Evolutionary conservation across 2,329 filamentous ascomycete genomes (phyloP).

Genomic region (Sporothrix protearum): DNA sequence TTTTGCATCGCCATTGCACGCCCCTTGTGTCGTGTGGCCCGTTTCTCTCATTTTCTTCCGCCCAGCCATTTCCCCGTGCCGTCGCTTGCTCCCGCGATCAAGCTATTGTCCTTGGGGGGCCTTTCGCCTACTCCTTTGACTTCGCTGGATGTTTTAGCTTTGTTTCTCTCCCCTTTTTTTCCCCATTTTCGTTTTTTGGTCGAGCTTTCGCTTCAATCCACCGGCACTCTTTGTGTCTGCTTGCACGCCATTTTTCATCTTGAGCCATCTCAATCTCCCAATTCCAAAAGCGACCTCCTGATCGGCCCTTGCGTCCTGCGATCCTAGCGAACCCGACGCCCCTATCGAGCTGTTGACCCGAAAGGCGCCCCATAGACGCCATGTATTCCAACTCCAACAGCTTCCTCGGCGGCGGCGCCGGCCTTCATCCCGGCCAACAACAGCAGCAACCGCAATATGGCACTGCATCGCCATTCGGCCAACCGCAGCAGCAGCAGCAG

Average conservation of each 20-base stretch:
- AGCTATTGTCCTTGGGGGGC: conserved; percentile 9
- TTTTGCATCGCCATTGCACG: conserved; percentile 17
- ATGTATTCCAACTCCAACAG: conserved; percentile 93
- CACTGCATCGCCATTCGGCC: conserved; percentile 46
- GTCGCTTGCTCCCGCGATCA: conserved; percentile 1
- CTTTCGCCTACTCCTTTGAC: conserved; percentile 4
- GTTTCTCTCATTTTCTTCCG: not conserved
- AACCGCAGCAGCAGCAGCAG: conserved; percentile 44
- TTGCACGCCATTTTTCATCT: not conserved
- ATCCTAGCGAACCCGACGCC: not conserved
- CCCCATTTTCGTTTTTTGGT: not conserved
- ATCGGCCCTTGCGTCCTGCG: not conserved
- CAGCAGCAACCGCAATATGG: conserved; percentile 49
- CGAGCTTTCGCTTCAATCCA: not conserved
- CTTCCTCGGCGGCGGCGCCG: conserved; percentile 72
- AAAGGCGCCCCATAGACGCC: conserved; percentile 28
- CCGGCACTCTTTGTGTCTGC: not conserved
- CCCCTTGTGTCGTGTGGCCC: conserved; percentile 2
- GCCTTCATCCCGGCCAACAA: conserved; percentile 65
- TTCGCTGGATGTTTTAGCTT: conserved; percentile 20
- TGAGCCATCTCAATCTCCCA: not conserved
- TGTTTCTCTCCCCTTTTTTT: conserved; percentile 20
- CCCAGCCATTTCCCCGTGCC: not conserved
- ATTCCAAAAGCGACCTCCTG: not conserved
- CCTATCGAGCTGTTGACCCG: not conserved